These are phyloP conservation scores for Chaetomiaceae sp. DNA, from an alignment of 2,329 filamentous ascomycete genomes.

Conservation along the genomic window DNA sequence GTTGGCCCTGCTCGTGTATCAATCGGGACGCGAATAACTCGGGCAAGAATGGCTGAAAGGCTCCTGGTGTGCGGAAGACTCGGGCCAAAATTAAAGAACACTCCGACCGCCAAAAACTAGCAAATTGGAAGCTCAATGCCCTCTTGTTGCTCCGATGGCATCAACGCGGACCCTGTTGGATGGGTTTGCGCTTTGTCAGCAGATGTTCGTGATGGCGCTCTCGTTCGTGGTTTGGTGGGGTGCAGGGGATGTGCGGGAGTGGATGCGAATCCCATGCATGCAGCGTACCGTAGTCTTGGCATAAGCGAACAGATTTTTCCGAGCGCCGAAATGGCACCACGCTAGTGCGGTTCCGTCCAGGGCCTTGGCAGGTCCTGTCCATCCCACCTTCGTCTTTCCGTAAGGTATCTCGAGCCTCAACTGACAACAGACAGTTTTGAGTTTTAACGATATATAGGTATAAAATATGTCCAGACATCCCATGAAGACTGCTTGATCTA, in stretches of 20 bases:
- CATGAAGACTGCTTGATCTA: too few species aligned
- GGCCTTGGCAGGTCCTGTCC: too few species aligned
- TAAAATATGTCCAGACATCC: too few species aligned
- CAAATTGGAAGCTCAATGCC: neutral
- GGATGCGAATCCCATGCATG: neutral
- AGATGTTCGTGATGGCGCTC: neutral
- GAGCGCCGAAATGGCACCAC: neutral
- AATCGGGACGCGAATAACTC: too few species aligned
- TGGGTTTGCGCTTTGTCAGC: conserved; percentile 13
- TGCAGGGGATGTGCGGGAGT: neutral
- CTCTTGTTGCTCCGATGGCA: neutral
- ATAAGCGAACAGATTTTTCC: conserved; percentile 1
- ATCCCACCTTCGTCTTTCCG: neutral
- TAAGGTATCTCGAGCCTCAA: too few species aligned
- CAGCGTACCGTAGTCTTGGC: conserved; percentile 1
- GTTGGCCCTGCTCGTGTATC: too few species aligned
- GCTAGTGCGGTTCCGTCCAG: neutral
- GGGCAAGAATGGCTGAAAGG: too few species aligned
- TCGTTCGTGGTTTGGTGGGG: neutral
- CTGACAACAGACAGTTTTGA: too few species aligned
- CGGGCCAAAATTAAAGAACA: neutral
- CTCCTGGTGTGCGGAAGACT: neutral
- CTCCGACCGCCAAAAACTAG: neutral
- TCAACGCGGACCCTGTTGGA: neutral
- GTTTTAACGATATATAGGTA: too few species aligned